phyloP scores from a whole-genome alignment of 2,329 filamentous ascomycete species.

The Daldinia eschscholtzii region DNA sequence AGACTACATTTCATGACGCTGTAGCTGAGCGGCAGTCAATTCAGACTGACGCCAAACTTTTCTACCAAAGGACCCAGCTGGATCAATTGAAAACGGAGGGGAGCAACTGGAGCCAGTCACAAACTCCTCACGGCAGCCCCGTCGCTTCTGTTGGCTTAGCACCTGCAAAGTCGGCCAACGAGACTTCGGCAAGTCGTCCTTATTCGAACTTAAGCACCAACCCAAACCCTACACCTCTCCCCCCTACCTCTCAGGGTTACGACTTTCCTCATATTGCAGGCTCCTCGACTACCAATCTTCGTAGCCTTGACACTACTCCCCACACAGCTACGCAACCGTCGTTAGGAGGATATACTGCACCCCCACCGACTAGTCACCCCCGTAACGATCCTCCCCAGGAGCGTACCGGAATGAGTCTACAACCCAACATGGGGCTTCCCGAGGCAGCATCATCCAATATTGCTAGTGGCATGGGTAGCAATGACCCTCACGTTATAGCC shows the following conservation, averaged over 20 bases:
- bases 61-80: slow-evolving; percentile 90
- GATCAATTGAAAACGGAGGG: slow-evolving; percentile 61
- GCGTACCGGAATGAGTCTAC: slow-evolving; percentile 32
- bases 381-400: slow-evolving; percentile 35
- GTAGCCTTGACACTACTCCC: slow-evolving; percentile 45
- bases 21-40: slow-evolving; percentile 94
- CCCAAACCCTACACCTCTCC: slow-evolving; percentile 48
- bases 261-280: slow-evolving; percentile 51
- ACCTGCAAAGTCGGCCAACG: slow-evolving; percentile 25
- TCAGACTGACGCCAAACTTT: slow-evolving; percentile 93
- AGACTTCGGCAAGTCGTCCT: slow-evolving; percentile 41
- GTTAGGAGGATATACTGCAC: slow-evolving; percentile 41
- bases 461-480: slow-evolving; percentile 75
- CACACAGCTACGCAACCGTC: slow-evolving; percentile 53
- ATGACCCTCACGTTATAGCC: slow-evolving; percentile 82
- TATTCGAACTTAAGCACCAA: slow-evolving; percentile 46
- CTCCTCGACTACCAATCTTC: slow-evolving; percentile 39
- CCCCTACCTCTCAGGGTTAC: slow-evolving; percentile 50
- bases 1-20: slow-evolving; percentile 93
- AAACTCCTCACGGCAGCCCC: slow-evolving; percentile 64
- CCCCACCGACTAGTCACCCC: slow-evolving; percentile 31
- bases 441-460: slow-evolving; percentile 72
- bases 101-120: slow-evolving; percentile 55
- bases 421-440: slow-evolving; percentile 59
- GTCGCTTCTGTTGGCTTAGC: slow-evolving; percentile 38